Conservation (phyloP, 1,284 basidiomycete genomes). For the Earliella scabrosa region DNA sequence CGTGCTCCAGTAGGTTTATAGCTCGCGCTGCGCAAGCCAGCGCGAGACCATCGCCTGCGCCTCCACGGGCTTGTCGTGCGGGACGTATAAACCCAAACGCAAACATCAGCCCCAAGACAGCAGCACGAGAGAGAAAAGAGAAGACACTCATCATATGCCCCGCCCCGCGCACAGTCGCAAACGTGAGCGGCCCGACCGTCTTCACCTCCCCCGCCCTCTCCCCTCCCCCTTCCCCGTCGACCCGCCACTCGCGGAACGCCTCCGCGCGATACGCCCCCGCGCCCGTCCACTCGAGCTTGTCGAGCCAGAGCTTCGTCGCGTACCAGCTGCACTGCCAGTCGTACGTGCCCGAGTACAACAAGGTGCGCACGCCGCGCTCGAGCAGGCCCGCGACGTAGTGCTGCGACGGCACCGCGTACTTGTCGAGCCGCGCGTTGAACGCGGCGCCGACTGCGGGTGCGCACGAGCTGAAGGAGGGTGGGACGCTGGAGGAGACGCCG, state of each 20-base stretch:
- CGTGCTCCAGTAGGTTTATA: constrained; percentile 34
- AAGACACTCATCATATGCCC: constrained; percentile 72
- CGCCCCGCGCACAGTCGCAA: constrained; percentile 65
- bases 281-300: constrained; percentile 75
- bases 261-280: constrained; percentile 52
- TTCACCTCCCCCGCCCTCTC: constrained; percentile 67
- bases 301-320: constrained; percentile 76
- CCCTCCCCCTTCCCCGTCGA: constrained; percentile 58
- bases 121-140: constrained; percentile 6
- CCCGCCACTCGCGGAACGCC: constrained; percentile 62
- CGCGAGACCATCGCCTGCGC: constrained; percentile 58
- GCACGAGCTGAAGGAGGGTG: constrained; percentile 62
- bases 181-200: constrained; percentile 62
- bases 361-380: constrained; percentile 70
- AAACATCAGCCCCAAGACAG: constrained; percentile 27
- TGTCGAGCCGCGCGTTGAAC: constrained; percentile 62
- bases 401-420: constrained; percentile 60
- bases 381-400: constrained; percentile 74
- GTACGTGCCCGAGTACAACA: constrained; percentile 81
- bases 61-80: constrained; percentile 70
- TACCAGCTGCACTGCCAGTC: constrained; percentile 85
- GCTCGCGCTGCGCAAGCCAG: constrained; percentile 52
- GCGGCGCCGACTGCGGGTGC: constrained; percentile 49
- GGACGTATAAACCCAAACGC: constrained; percentile 46
- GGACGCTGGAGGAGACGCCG: constrained; percentile 62